Evolutionary conservation across 2,329 filamentous ascomycete genomes (phyloP).

Genomic region (Plectosphaerella sp.): DNA sequence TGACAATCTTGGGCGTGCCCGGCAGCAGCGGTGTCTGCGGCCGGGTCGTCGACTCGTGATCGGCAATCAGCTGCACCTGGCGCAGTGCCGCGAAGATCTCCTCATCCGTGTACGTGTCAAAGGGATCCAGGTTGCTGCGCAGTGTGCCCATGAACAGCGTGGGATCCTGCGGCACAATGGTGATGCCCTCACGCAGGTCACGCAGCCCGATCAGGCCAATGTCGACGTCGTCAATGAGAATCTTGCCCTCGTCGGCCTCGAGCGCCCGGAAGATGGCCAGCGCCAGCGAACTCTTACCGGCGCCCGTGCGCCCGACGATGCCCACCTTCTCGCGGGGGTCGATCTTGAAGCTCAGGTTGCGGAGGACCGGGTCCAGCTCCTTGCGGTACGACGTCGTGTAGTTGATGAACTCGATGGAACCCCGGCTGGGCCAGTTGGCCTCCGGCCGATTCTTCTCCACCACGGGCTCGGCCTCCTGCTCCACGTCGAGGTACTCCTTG

Average conservation of each 20-base stretch:
- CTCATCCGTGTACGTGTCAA: conserved; percentile 81
- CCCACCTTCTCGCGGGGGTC: conserved; percentile 86
- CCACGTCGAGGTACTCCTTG: conserved; percentile 94
- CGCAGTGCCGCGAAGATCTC: conserved; percentile 83
- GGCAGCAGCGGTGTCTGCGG: conserved; percentile 17
- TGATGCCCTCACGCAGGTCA: conserved; percentile 88
- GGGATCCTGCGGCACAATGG: conserved; percentile 95
- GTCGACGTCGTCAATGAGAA: conserved; percentile 87
- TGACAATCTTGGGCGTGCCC: conserved; percentile 7
- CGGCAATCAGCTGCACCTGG: conserved; percentile 80
- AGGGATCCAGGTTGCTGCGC: conserved; percentile 88
- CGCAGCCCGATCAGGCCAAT: conserved; percentile 87
- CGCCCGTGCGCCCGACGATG: conserved; percentile 91
- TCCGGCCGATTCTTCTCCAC: conserved; percentile 75
- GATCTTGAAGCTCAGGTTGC: conserved; percentile 81
- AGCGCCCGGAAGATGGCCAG: conserved; percentile 90
- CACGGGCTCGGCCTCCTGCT: conserved; percentile 80
- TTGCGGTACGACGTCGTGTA: conserved; percentile 87
- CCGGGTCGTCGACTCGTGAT: conserved; percentile 39
- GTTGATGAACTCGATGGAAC: conserved; percentile 79
- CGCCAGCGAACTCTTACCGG: conserved; percentile 92
- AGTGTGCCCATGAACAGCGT: conserved; percentile 93
- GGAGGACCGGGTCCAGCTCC: conserved; percentile 83
- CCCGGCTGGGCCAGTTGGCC: conserved; percentile 77
- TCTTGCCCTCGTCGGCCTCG: conserved; percentile 85